Conservation (phyloP, 163 green algal genomes). For the Scenedesmus sp. region DNA sequence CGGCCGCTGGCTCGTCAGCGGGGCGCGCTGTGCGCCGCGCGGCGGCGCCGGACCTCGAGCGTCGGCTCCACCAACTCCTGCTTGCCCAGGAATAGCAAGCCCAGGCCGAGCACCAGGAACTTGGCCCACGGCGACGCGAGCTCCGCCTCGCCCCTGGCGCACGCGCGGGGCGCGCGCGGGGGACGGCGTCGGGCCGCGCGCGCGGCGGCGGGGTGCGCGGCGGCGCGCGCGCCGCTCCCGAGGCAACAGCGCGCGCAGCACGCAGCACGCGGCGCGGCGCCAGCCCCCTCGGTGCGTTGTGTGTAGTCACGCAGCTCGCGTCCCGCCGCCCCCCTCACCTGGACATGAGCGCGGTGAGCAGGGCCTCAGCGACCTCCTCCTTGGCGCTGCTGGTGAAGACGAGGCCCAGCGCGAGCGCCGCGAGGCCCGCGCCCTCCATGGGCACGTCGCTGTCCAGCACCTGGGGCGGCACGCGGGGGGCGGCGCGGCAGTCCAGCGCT, state of each 20-base stretch:
- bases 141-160: slow-evolving; percentile 76
- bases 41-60: slow-evolving; percentile 76
- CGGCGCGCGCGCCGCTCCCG: too few relatives aligned
- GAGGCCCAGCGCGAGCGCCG: slow-evolving; percentile 91
- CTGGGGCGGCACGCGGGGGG: background rate
- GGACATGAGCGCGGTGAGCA: slow-evolving; percentile 79
- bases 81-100: slow-evolving; percentile 93
- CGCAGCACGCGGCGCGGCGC: too few relatives aligned
- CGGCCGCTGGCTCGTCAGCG: too few relatives aligned
- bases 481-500: too few relatives aligned
- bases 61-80: slow-evolving; percentile 92
- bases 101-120: slow-evolving; percentile 87
- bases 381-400: slow-evolving; percentile 87
- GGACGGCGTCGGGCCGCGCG: too few relatives aligned
- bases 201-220: too few relatives aligned
- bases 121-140: slow-evolving; percentile 76
- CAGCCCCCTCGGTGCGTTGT: too few relatives aligned
- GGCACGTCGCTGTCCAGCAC: slow-evolving; percentile 74
- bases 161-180: too few relatives aligned
- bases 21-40: too few relatives aligned
- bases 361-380: slow-evolving; percentile 51
- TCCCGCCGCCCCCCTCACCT: too few relatives aligned
- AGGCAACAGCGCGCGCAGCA: too few relatives aligned
- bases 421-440: slow-evolving; percentile 85
- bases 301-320: too few relatives aligned